Base-by-base conservation (phyloP, 495 filamentous ascomycete species). In the Astrothelium macrocarpum region DNA sequence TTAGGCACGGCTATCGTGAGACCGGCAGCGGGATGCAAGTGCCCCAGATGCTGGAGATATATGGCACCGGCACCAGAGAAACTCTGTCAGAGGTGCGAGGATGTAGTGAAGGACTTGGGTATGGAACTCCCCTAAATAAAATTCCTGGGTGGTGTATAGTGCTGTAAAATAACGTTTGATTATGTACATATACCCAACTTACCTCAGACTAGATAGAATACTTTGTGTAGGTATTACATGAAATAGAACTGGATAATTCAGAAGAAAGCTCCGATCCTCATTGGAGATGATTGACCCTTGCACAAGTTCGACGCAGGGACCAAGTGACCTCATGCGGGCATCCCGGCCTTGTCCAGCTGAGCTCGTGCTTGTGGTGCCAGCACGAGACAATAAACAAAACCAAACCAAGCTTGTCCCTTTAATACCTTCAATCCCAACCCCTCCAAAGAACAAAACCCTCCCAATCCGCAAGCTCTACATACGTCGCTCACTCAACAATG, bases 41-140 rank as follows among this genome's bases (percentile, higher is more conserved):
- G 93, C 68, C 79, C 83, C 2, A 81, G 93, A 53, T 97, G 94
- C 76, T 97, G 94, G 94, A 83, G 87, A 62, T 95, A 87, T 76
- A 81, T 84, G 23, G 80, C 81, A 28, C 74, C 77, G 11, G 71
- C 74, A 39, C 80, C 85, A 72, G 84, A 86, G 23, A 73, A 74
- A 63, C 75, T 95, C 56, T 96, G 93, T 74, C 74, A 74, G 60
- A 79, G 91, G 68, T 96, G 93, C 74, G 83, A 87, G 63, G 79
- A 84, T 1, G 86, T 90, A 9, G 49, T 56, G 49, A 26, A 20
- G 20, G 49, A 56, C 25, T 5, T 56, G 4, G 49, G 25, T 28
- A 5, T 56, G 1, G 49, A 56, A 3, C 3, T 56, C 5, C 25
- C 49, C 25, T 56, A 25, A 56, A 49, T 39, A 5, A 5, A 14